A percentile compares a stretch with the other conserved stretches of the same genome.
Conservation (phyloP, 2,329 filamentous ascomycete genomes). For the Phaeophleospora eucalypticola region DNA sequence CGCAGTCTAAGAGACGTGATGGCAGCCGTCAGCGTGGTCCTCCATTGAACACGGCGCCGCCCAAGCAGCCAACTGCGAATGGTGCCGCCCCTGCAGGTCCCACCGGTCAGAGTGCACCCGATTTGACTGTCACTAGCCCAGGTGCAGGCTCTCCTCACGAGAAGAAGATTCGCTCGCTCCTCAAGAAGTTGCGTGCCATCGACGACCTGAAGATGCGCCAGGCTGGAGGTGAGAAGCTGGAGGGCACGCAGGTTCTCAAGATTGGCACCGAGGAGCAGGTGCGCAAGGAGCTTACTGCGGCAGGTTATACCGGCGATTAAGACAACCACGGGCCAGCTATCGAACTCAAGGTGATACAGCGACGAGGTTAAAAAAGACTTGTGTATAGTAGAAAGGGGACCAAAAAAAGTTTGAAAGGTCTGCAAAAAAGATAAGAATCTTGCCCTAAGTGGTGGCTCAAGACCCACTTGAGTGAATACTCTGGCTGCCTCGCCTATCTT, state of each 20-base stretch:
- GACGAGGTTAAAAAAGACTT: background rate
- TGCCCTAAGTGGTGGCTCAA: background rate
- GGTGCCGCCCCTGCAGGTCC: constrained; percentile 12
- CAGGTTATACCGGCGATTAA: constrained; percentile 27
- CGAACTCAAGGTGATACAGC: background rate
- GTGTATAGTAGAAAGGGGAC: background rate
- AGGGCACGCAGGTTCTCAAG: constrained; percentile 98
- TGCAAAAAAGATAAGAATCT: no score
- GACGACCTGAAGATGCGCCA: constrained; percentile 97
- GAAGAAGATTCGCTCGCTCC: constrained; percentile 87
- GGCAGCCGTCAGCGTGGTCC: constrained; percentile 25
- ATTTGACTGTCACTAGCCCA: constrained; percentile 53
- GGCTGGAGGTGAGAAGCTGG: constrained; percentile 89
- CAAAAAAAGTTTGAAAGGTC: no score
- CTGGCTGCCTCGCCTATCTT: no score
- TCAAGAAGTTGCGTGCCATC: constrained; percentile 97
- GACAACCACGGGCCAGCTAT: background rate
- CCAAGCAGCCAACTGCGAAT: constrained; percentile 27
- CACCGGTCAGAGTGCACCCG: constrained; percentile 33
- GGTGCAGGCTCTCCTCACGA: constrained; percentile 66
- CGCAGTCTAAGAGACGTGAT: constrained; percentile 24
- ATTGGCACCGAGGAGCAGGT: constrained; percentile 84
- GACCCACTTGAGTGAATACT: background rate
- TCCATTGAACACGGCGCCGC: constrained; percentile 32
- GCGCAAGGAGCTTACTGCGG: constrained; percentile 65